phyloP scores from a whole-genome alignment of 2,329 filamentous ascomycete genomes.

The Neofusicoccum laricinum region DNA sequence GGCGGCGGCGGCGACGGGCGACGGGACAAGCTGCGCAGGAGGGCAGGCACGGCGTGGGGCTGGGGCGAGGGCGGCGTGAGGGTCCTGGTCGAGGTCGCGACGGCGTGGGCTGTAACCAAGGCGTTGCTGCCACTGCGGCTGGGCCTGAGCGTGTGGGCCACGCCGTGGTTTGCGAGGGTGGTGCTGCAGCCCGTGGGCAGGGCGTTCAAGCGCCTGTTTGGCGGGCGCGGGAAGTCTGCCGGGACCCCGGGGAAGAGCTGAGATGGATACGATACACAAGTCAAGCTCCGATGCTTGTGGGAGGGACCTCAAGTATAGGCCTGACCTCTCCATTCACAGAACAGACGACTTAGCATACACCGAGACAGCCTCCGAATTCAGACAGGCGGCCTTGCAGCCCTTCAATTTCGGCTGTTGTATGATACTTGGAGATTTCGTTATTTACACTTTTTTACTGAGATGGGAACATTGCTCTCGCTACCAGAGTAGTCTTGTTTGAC shows the following conservation, averaged over 20 bases:
- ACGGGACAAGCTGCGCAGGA: constrained; percentile 26
- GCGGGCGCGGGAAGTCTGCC: not conserved
- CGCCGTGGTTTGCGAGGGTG: constrained; percentile 83
- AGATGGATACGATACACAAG: not conserved
- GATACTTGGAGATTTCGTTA: too few species aligned
- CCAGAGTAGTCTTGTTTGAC: too few species aligned
- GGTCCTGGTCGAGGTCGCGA: constrained; percentile 57
- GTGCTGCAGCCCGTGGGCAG: not conserved
- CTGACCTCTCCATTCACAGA: too few species aligned
- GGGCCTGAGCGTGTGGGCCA: constrained; percentile 76
- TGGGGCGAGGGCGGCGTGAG: constrained; percentile 44
- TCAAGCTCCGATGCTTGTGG: too few species aligned
- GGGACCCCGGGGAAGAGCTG: not conserved
- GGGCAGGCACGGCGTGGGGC: constrained; percentile 34
- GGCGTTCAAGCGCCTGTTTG: not conserved
- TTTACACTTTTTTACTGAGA: too few species aligned
- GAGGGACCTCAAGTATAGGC: too few species aligned
- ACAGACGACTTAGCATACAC: too few species aligned
- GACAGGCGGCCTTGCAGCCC: too few species aligned
- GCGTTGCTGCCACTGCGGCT: constrained; percentile 75
- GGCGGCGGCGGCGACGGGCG: constrained; percentile 27
- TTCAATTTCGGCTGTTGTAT: too few species aligned
- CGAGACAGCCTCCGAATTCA: too few species aligned
- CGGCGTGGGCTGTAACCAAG: constrained; percentile 90
- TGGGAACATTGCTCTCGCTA: too few species aligned